Evolutionary conservation across 306 rosid genomes (phyloP), one percentile per base, ranked within the genome.

Genomic region (Vigna reflexopilosa): DNA sequence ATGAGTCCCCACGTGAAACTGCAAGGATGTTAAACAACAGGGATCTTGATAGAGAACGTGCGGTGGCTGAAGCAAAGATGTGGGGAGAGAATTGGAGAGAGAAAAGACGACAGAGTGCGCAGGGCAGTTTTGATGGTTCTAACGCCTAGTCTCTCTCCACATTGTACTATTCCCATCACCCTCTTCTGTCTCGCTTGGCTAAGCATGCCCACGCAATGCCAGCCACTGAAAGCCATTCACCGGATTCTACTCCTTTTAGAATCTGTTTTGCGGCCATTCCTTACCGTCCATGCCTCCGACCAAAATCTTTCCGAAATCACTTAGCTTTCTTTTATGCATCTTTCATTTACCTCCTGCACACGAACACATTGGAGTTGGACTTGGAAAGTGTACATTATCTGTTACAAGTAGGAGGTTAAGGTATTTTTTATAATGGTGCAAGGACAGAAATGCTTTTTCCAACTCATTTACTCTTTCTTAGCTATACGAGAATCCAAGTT

Each of bases 41-140:
- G 81, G 93, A 90, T 79, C 83, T 91, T 78, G 97, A 91, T 55
- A 88, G 98, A 82, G 97, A 93, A 84, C 92, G 98, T 47, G 97
- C 98, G 1, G 98, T 93, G 30, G 98, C 98, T 19, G 98, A 93
- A 86, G 98, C 98, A 47, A 93, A 91, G 90, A 93, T 90, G 97
- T 93, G 98, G 98, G 98, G 98, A 67, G 98, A 93, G 88, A 93
- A 93, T 78, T 91, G 83, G 96, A 89, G 98, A 67, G 98, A 93
- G 63, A 91, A 93, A 76, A 85, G 98, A 81, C 84, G 97, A 62
- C 92, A 88, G 82, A 87, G 82, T 77, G 90, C 81, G 67, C 92
- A 90, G 74, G 96, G 92, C 49, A 93, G 91, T 87, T 93, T 91
- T 80, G 97, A 93, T 65, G 97, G 89, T 30, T 79, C 88, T 17